phyloP scores from a whole-genome alignment of 2,329 filamentous ascomycete species.

The Cladophialophora immunda region DNA sequence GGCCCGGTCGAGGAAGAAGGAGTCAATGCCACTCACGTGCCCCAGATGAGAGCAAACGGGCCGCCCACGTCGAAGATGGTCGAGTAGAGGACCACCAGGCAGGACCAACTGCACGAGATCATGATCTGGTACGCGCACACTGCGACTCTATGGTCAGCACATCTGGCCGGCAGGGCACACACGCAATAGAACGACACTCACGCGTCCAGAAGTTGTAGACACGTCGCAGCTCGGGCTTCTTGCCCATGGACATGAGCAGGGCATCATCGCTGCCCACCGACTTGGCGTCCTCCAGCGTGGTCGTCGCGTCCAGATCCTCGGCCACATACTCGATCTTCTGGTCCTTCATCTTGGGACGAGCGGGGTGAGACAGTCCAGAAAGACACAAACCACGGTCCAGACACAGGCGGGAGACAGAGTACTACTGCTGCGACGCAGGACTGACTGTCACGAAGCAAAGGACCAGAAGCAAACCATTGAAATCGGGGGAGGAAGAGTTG shows the following conservation, averaged over 20 bases:
- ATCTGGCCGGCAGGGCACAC: neutral
- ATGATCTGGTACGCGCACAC: conserved; percentile 37
- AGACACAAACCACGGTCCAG: neutral
- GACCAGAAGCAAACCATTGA: neutral
- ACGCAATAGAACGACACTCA: conserved; percentile 16
- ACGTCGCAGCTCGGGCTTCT: conserved; percentile 35
- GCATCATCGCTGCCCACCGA: conserved; percentile 34
- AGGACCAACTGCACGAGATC: conserved; percentile 37
- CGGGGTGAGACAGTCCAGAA: neutral
- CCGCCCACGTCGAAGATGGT: conserved; percentile 38
- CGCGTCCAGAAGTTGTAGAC: conserved; percentile 38
- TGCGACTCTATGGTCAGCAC: conserved; percentile 12
- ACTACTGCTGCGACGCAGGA: neutral
- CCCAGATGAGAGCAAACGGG: conserved; percentile 32
- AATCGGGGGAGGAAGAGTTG: neutral
- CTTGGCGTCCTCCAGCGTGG: conserved; percentile 29
- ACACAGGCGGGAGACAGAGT: neutral
- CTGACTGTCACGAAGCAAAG: neutral
- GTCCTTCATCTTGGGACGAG: conserved; percentile 30
- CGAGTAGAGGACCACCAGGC: conserved; percentile 37
- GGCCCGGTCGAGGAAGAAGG: neutral
- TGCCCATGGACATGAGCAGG: conserved; percentile 37
- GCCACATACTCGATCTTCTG: conserved; percentile 18
- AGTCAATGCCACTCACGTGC: conserved; percentile 25
- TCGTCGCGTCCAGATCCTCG: conserved; percentile 24